Conservation (phyloP, 345 rosid genomes). For the Eutrema yunnanense region DNA sequence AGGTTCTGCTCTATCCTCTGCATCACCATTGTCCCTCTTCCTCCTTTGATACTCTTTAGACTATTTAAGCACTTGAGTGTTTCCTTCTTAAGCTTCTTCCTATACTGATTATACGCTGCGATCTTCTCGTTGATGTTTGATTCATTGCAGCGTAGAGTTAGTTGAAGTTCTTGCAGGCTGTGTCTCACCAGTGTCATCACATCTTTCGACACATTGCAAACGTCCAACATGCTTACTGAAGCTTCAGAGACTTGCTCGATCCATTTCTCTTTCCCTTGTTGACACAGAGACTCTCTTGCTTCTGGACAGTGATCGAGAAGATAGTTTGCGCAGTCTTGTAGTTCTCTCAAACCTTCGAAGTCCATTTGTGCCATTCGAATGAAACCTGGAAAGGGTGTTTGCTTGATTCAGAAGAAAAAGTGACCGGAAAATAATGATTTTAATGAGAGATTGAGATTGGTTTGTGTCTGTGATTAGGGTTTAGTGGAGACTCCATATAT, state of each 20-base stretch:
- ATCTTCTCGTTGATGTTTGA: slow-evolving; percentile 36
- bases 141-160: slow-evolving; percentile 39
- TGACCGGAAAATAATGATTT: not conserved
- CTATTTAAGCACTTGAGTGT: slow-evolving; percentile 49
- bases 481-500: not conserved
- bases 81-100: slow-evolving; percentile 62
- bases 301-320: slow-evolving; percentile 55
- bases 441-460: not conserved
- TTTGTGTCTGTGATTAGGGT: not conserved
- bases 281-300: slow-evolving; percentile 39
- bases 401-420: slow-evolving; percentile 6
- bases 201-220: slow-evolving; percentile 50
- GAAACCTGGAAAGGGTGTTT: not conserved
- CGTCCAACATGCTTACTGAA: slow-evolving; percentile 63
- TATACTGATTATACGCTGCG: slow-evolving; percentile 39
- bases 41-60: slow-evolving; percentile 36
- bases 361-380: slow-evolving; percentile 38
- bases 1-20: slow-evolving; percentile 31
- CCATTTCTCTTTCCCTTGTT: slow-evolving; percentile 45
- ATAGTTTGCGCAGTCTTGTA: slow-evolving; percentile 63
- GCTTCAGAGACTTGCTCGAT: slow-evolving; percentile 52
- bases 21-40: slow-evolving; percentile 9
- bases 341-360: slow-evolving; percentile 55
- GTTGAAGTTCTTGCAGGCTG: slow-evolving; percentile 43
- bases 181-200: slow-evolving; percentile 52